Base-by-base conservation (phyloP, 179 eudicot genomes). In the Spinacia oleracea region DNA sequence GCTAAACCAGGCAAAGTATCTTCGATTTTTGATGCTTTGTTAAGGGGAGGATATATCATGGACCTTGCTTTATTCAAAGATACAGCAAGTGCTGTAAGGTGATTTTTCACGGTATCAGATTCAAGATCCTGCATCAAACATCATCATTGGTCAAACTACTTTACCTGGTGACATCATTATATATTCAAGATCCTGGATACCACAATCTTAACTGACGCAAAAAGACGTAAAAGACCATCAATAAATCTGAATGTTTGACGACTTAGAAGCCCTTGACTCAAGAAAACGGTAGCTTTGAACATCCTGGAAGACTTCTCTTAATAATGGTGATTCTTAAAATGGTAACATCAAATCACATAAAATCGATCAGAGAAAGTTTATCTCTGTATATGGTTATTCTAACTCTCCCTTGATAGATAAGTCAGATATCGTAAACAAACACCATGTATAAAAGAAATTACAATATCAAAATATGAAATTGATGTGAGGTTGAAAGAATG, bases 1-100 rank as follows among this genome's bases (percentile, higher is more conserved):
- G 86, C 91, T 83, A 95, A 88, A 82, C 83, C 85, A 25, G 98
- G 89, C 69, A 93, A 85, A 73, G 85, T 77, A 62, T 85, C 98
- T 71, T 84, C 89, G 42, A 92, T 79, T 82, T 88, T 92, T 38
- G 91, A 83, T 32, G 83, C 83, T 67, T 87, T 91, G 70, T 64
- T 83, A 40, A 67, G 79, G 63, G 94, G 83, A 68, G 96, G 90
- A 76, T 78, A 86, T 45, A 94, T 92, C 93, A 91, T 87, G 69
- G 79, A 82, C 86, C 97, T 86, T 74, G 92, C 90, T 77, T 82
- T 91, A 79, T 82, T 89, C 74, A 94, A 85, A 29, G 89, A 87
- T 84, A 87, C 93, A 64, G 98, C 94, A 84, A 94, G 86, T 38
- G 81, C 46, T 29, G 86, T 79, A 79, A 94, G 83, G 70, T 91